Evolutionary conservation across 106 monocot species (phyloP), one percentile per base, ranked within the genome.

Genomic region (Chionographis japonica): DNA sequence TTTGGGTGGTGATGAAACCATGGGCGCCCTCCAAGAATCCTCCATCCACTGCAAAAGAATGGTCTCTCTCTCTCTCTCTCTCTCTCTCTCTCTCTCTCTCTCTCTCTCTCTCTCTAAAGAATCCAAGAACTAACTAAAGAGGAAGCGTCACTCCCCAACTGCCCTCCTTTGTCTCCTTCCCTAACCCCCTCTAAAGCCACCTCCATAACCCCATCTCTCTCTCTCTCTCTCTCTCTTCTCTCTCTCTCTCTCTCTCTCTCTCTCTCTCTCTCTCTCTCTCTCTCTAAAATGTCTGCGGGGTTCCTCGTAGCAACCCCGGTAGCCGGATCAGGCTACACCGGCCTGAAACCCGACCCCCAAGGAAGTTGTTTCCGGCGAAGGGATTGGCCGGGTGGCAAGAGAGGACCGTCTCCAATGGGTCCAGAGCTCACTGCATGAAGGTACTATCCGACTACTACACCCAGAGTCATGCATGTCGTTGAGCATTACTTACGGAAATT

Each of bases 391-490:
- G 41, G 43, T 80, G 76, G 77, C 64, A 17, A 8, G 50, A 59
- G 6, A 79, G 11, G 49, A 79, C 72, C 14, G 71, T 78, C 41
- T 78, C 81, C 14, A 86, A 86, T 63, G 81, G 85, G 36, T 82
- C 75, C 39, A 82, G 69, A 38, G 49, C 52, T 62, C 52, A 60
- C 60, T 86, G 82, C 76, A 86, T 86, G 86, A 82, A 86, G 82
- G 86, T 86, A 65, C 37, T 55, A 40, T 9, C 41, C 5, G 63
- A 18, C n/a, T 41, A 13, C 4, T 63, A 14, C 15, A 72, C 15
- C 41, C 72, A 12, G 59, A 39, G 27, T 65, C 63, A 3, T 64
- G 38, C 53, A 37, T 78, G 19, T 9, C 71, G 65, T 69, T 58
- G 8, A 69, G 58, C 50, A 54, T 66, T 11, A 78, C 13, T 15